Percentiles rank a stretch among this genome's conserved stretches.
phyloP scores from a whole-genome alignment of 163 green algal genomes.

The Chloromonas sp. region DNA sequence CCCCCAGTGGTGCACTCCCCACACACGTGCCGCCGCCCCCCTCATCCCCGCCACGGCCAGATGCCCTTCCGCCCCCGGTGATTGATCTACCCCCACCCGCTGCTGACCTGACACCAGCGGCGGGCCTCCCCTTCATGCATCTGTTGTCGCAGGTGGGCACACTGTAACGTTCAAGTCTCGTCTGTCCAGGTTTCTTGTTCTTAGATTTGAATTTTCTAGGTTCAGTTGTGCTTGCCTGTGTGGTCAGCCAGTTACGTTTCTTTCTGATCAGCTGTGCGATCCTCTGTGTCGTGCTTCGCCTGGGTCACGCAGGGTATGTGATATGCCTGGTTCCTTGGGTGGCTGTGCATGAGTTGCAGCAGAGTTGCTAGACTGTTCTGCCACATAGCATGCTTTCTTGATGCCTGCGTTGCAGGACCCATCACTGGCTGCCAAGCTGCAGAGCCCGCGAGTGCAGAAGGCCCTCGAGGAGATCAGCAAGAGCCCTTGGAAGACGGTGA shows the following conservation, averaged over 20 bases:
- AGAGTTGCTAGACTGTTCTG: too few species aligned
- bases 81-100: background rate
- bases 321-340: too few species aligned
- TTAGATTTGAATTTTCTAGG: too few species aligned
- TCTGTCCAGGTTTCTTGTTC: too few species aligned
- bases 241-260: too few species aligned
- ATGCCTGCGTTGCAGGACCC: background rate
- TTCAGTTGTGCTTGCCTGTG: too few species aligned
- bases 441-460: slow-evolving; percentile 16
- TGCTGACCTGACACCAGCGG: background rate
- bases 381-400: too few species aligned
- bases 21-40: background rate
- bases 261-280: too few species aligned
- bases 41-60: background rate
- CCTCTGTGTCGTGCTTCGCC: too few species aligned
- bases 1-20: background rate
- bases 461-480: slow-evolving; percentile 24
- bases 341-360: too few species aligned
- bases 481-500: slow-evolving; percentile 24
- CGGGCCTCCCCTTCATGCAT: background rate
- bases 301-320: too few species aligned
- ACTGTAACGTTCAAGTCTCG: too few species aligned
- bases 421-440: slow-evolving; percentile 2
- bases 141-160: background rate
- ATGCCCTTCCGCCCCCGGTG: background rate